Evolutionary conservation across 495 filamentous ascomycete species (phyloP).

Genomic region (Ramalina peruviana): DNA sequence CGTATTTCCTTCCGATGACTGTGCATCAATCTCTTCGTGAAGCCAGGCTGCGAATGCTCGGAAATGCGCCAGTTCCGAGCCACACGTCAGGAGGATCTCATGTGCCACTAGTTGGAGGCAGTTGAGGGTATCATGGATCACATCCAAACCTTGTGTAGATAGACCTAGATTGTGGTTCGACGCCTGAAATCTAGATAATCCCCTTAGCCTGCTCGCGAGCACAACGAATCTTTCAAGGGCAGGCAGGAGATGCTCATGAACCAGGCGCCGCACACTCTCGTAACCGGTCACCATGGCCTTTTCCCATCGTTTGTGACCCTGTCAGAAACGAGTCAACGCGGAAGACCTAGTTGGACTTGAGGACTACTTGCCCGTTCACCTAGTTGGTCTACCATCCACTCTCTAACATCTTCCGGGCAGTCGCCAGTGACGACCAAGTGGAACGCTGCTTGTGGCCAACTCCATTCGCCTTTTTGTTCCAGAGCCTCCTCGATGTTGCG

Average conservation of each 20-base stretch:
- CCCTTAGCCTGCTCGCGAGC: slow-evolving; percentile 71
- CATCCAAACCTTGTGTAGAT: slow-evolving; percentile 41
- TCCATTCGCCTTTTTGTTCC: slow-evolving; percentile 41
- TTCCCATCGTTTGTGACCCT: slow-evolving; percentile 95
- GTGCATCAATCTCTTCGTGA: slow-evolving; percentile 62
- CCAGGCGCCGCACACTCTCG: slow-evolving; percentile 57
- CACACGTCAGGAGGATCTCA: slow-evolving; percentile 53
- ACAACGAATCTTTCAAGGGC: slow-evolving; percentile 72
- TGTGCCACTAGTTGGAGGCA: slow-evolving; percentile 62
- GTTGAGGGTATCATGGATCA: slow-evolving; percentile 54
- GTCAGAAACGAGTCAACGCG: slow-evolving; percentile 9
- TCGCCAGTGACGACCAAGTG: slow-evolving; percentile 78
- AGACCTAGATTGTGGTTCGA: slow-evolving; percentile 53
- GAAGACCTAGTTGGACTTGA: not conserved
- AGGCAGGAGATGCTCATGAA: slow-evolving; percentile 77
- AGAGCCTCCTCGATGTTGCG: slow-evolving; percentile 55
- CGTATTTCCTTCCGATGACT: slow-evolving; percentile 30
- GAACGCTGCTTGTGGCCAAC: slow-evolving; percentile 64
- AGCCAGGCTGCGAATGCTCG: slow-evolving; percentile 73
- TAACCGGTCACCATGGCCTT: slow-evolving; percentile 67
- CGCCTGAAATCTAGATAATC: slow-evolving; percentile 68
- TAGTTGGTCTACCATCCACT: slow-evolving; percentile 82
- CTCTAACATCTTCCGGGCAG: slow-evolving; percentile 58
- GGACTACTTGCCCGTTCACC: slow-evolving; percentile 54
- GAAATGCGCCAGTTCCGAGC: slow-evolving; percentile 70